Evolutionary conservation across 73 alveolate species (phyloP).

Genomic region (Paramecium pentaurelia): DNA sequence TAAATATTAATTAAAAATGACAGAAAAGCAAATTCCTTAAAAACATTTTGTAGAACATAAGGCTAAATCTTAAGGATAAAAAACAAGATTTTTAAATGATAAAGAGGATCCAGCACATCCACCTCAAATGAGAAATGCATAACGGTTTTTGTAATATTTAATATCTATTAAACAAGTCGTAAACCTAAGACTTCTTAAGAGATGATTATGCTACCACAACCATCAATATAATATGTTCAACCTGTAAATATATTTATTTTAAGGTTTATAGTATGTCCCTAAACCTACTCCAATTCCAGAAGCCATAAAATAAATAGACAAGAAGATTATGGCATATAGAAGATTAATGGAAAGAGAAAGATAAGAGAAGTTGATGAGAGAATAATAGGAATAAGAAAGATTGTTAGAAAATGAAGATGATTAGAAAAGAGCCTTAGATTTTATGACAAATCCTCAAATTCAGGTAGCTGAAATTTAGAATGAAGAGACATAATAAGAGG

Average conservation of each 20-base stretch:
- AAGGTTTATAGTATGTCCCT: neutral
- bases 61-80: neutral
- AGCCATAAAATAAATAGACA: constrained; percentile 9
- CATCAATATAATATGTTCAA: neutral
- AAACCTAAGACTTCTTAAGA: neutral
- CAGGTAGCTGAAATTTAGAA: neutral
- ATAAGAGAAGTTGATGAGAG: neutral
- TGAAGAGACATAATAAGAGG: neutral
- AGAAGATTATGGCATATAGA: neutral
- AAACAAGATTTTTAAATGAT: neutral
- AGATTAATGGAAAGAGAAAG: neutral
- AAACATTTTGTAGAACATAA: neutral
- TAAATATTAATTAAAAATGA: neutral
- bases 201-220: neutral
- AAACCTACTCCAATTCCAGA: neutral
- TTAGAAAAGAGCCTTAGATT: neutral
- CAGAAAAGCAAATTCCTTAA: neutral
- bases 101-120: neutral
- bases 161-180: neutral
- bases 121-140: neutral
- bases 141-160: neutral
- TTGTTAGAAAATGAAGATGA: neutral
- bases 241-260: neutral
- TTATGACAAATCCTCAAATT: neutral
- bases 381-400: neutral